Evolutionary conservation across 805 yeast species (phyloP).

Genomic region (Spathaspora girioi): DNA sequence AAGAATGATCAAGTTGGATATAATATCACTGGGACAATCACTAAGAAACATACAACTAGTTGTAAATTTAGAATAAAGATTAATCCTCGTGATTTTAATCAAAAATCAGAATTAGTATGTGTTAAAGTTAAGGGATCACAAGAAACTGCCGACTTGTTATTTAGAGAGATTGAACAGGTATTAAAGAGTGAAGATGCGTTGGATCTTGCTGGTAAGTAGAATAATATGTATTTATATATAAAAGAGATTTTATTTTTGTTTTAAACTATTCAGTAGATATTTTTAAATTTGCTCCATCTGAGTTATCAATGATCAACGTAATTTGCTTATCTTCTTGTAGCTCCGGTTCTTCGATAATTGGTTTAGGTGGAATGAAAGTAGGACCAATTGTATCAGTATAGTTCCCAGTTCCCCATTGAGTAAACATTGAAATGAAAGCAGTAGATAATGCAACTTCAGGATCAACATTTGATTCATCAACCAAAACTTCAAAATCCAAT

Average conservation of each 20-base stretch:
- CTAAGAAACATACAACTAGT: conserved; percentile 58
- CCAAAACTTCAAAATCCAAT: conserved; percentile 55
- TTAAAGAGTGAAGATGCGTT: conserved; percentile 62
- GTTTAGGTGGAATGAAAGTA: conserved; percentile 25
- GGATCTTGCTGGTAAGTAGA: conserved; percentile 16
- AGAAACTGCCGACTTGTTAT: conserved; percentile 56
- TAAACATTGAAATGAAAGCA: conserved; percentile 57
- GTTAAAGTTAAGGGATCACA: conserved; percentile 63
- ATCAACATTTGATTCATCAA: conserved; percentile 47
- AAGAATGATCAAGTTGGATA: conserved; percentile 38
- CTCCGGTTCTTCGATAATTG: conserved; percentile 10
- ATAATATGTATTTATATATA: background rate
- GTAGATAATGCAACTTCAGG: conserved; percentile 56
- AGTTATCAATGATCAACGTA: background rate
- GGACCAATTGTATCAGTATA: conserved; percentile 54
- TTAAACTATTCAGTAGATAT: background rate
- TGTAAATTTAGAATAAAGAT: conserved; percentile 61
- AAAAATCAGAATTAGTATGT: conserved; percentile 54
- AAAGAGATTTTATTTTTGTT: background rate
- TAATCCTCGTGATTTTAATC: conserved; percentile 33
- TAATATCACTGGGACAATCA: conserved; percentile 57
- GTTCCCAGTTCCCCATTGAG: conserved; percentile 64
- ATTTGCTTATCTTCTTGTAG: conserved; percentile 6
- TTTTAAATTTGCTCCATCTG: background rate
- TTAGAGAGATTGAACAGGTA: conserved; percentile 61